These are phyloP conservation scores for Coelastrella sp. DNA, from an alignment of 139 green algal genomes.

Conservation along the genomic window DNA sequence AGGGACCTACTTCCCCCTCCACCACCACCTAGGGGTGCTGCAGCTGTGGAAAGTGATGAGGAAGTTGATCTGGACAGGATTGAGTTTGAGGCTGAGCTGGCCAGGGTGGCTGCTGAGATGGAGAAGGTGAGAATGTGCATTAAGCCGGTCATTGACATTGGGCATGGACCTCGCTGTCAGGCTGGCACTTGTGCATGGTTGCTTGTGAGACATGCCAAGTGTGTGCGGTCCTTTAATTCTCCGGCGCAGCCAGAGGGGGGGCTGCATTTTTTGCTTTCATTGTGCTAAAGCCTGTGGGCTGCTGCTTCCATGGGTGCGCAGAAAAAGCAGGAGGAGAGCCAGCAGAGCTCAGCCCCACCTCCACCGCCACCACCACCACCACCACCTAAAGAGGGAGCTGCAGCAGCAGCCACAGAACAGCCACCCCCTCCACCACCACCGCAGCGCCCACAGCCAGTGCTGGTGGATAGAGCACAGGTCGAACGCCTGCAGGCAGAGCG, in stretches of 20 bases:
- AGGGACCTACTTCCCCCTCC: conserved; percentile 56
- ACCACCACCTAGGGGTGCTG: conserved; percentile 40
- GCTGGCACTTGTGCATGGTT: no score
- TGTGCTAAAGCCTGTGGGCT: no score
- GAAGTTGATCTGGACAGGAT: conserved; percentile 61
- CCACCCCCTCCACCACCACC: conserved; percentile 26
- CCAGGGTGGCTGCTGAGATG: conserved; percentile 62
- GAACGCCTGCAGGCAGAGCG: conserved; percentile 31
- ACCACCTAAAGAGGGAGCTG: background rate
- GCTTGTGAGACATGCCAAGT: no score
- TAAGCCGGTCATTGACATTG: no score
- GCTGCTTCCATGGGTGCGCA: no score
- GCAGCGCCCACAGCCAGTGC: conserved; percentile 8
- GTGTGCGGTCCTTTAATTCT: no score
- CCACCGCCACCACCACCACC: conserved; percentile 24
- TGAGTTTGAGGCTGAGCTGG: conserved; percentile 75
- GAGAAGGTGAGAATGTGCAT: conserved; percentile 55
- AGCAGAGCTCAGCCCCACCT: background rate
- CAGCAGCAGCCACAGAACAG: background rate
- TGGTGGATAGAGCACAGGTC: conserved; percentile 17
- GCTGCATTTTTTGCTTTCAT: no score
- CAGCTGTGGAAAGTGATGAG: conserved; percentile 27
- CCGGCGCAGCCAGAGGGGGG: no score
- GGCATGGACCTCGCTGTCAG: no score
- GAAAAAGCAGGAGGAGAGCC: conserved; percentile 43